Conservation (phyloP, 2,329 filamentous ascomycete species). For the Camillea tinctor region DNA sequence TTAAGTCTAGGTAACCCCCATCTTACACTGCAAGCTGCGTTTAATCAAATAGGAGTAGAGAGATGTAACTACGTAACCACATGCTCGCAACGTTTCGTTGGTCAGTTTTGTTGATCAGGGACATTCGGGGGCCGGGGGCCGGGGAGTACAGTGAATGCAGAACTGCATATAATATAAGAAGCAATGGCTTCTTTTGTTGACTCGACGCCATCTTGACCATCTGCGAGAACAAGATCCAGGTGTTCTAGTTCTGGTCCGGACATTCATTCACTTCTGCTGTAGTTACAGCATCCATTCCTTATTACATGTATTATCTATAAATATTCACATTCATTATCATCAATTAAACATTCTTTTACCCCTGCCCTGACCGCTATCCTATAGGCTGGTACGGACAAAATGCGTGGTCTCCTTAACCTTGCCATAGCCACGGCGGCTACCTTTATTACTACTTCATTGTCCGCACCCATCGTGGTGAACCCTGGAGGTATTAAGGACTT, state of each 20-base stretch:
- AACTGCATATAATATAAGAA: constrained; percentile 15
- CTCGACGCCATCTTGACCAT: constrained; percentile 10
- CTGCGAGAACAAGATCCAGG: constrained; percentile 8
- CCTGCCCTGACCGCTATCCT: constrained; percentile 9
- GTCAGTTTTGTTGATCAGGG: background rate
- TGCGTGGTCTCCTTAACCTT: constrained; percentile 28
- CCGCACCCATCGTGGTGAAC: constrained; percentile 32
- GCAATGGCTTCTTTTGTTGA: constrained; percentile 5
- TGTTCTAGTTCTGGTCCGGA: constrained; percentile 25
- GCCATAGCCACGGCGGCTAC: constrained; percentile 24
- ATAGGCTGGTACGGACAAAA: constrained; percentile 13
- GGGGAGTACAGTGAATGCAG: constrained; percentile 5
- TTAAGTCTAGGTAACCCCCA: background rate
- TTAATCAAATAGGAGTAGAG: constrained; percentile 5
- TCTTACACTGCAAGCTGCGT: background rate
- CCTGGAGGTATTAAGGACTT: constrained; percentile 35
- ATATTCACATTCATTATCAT: constrained; percentile 16
- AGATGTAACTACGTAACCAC: constrained; percentile 19
- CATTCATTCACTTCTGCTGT: constrained; percentile 25
- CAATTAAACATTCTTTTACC: constrained; percentile 18
- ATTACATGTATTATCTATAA: constrained; percentile 13
- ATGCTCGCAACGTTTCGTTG: constrained; percentile 23
- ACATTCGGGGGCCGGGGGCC: background rate
- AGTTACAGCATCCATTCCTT: constrained; percentile 27
- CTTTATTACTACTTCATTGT: constrained; percentile 29